A percentile compares a stretch with the other conserved stretches of the same genome.
Conservation (phyloP, 306 rosid species). For the Dalbergia cochinchinensis region DNA sequence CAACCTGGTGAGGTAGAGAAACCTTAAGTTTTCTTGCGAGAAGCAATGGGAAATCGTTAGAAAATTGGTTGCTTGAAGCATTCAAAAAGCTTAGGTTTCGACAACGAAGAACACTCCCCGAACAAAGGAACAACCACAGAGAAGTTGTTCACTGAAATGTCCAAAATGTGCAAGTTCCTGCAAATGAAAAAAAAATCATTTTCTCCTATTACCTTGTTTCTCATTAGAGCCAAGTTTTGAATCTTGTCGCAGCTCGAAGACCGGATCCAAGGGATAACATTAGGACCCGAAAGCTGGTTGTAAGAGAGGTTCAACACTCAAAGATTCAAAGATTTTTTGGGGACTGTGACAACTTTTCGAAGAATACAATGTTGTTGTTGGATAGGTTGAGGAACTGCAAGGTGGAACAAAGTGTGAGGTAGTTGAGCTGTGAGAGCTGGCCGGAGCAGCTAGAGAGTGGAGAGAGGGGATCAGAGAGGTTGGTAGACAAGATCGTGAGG, state of each 20-base stretch:
- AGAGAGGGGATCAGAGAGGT: conserved; percentile 50
- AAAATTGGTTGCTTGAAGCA: conserved; percentile 66
- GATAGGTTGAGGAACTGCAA: background rate
- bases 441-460: background rate
- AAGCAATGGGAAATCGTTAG: conserved; percentile 66
- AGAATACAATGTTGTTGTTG: background rate
- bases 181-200: conserved; percentile 56
- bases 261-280: conserved; percentile 63
- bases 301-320: background rate
- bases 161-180: conserved; percentile 53
- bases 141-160: conserved; percentile 80
- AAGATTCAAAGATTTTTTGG: background rate
- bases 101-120: conserved; percentile 74
- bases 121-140: conserved; percentile 61
- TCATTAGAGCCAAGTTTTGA: conserved; percentile 53
- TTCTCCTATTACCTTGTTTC: conserved; percentile 73
- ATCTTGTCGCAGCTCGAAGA: conserved; percentile 52
- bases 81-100: conserved; percentile 57
- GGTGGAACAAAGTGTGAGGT: background rate
- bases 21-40: conserved; percentile 55
- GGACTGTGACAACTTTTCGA: background rate
- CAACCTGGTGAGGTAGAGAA: conserved; percentile 57
- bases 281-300: conserved; percentile 13
- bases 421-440: background rate
- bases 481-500: conserved; percentile 77